Evolutionary conservation across 768 basidiomycete species (phyloP).

Genomic region (Macrolepiota dolichaula): DNA sequence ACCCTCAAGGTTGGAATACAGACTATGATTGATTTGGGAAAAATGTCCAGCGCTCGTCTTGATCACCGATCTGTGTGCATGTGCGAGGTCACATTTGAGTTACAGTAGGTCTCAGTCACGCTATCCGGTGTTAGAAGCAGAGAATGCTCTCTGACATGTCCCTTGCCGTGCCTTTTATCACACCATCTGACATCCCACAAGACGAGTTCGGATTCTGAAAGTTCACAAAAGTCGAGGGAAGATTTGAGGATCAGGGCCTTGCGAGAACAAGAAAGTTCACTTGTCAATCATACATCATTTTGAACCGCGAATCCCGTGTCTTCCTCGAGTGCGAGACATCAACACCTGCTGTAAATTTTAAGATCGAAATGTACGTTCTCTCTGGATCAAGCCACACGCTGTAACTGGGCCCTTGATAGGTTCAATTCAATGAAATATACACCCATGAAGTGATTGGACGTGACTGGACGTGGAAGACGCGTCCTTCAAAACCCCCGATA

Average conservation of each 20-base stretch:
- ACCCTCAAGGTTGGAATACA: no score
- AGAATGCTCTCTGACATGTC: neutral
- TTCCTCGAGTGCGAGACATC: neutral
- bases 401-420: neutral
- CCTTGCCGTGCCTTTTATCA: neutral
- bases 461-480: constrained; percentile 1
- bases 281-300: neutral
- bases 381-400: neutral
- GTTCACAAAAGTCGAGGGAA: no score
- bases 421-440: neutral
- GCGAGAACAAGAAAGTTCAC: neutral
- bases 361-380: neutral
- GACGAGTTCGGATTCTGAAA: neutral
- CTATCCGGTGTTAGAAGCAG: no score
- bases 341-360: neutral
- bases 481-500: neutral
- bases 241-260: neutral
- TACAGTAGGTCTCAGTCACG: no score
- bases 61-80: no score
- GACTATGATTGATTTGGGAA: no score
- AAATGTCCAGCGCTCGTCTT: no score
- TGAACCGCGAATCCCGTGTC: neutral
- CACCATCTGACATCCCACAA: neutral
- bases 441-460: neutral
- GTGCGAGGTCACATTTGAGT: no score